Percentiles rank a stretch among this genome's conserved stretches.
These are phyloP conservation scores for Coniochaeta ligniaria DNA, from an alignment of 2,329 filamentous ascomycete genomes.

Conservation along the genomic window DNA sequence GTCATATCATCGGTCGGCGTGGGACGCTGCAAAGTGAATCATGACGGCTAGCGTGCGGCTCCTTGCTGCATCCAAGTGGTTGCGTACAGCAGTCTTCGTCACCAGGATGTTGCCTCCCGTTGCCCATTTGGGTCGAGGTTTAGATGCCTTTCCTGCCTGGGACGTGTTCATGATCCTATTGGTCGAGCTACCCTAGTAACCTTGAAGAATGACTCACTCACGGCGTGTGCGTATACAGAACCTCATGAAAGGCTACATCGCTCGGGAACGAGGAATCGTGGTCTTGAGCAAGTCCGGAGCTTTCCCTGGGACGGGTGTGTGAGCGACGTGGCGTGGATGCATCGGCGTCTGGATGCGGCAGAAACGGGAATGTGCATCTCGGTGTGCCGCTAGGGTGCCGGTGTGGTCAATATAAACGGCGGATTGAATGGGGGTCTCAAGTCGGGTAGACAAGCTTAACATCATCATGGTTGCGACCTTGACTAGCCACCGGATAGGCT, in stretches of 20 bases:
- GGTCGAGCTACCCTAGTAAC: background rate
- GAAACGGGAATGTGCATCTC: background rate
- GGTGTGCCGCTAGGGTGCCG: background rate
- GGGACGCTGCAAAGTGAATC: background rate
- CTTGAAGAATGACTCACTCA: slow-evolving; percentile 21
- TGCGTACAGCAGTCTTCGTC: background rate
- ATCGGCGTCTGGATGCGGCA: background rate
- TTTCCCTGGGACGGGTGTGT: slow-evolving; percentile 82
- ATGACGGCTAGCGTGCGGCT: background rate
- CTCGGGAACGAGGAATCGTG: slow-evolving; percentile 80
- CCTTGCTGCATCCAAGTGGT: background rate
- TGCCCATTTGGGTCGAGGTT: background rate
- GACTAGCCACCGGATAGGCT: background rate
- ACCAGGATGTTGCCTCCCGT: background rate
- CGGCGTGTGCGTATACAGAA: slow-evolving; percentile 45
- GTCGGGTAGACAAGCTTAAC: background rate
- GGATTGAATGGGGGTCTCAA: background rate
- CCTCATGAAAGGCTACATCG: slow-evolving; percentile 97
- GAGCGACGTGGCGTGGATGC: slow-evolving; percentile 1
- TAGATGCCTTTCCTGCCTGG: background rate
- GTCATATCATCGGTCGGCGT: background rate
- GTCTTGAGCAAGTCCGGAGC: slow-evolving; percentile 90
- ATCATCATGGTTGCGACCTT: background rate
- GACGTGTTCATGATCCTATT: background rate
- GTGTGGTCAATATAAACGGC: background rate